A percentile compares a stretch with the other conserved stretches of the same genome.
Evolutionary conservation across 1,284 basidiomycete genomes (phyloP).

Genomic region (Sanguinoderma infundibulare): DNA sequence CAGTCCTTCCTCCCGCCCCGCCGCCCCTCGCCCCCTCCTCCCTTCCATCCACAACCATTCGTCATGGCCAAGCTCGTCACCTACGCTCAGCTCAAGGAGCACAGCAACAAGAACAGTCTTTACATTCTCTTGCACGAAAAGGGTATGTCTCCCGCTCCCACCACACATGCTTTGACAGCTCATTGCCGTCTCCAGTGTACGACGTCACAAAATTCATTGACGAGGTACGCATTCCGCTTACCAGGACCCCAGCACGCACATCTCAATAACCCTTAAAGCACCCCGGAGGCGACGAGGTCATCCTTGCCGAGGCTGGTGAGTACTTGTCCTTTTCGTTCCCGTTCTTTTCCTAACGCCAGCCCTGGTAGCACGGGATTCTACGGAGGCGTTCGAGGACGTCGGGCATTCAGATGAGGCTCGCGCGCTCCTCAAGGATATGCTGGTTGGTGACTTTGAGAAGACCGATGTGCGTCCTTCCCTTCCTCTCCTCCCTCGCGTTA

Average conservation of each 20-base stretch:
- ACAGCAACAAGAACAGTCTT: conserved; percentile 75
- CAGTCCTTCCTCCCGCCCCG: conserved; percentile 15
- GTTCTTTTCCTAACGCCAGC: conserved; percentile 11
- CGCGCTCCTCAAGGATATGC: conserved; percentile 79
- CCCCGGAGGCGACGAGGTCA: conserved; percentile 97
- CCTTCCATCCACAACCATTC: conserved; percentile 11
- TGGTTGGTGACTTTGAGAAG: conserved; percentile 81
- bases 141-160: conserved; percentile 47
- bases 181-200: conserved; percentile 73
- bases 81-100: conserved; percentile 74
- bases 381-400: conserved; percentile 99
- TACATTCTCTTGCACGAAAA: conserved; percentile 86
- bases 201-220: conserved; percentile 94
- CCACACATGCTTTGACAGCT: conserved; percentile 39
- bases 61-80: conserved; percentile 62
- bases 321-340: conserved; percentile 26
- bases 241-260: neutral
- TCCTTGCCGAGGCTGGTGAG: conserved; percentile 91
- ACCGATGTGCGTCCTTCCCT: conserved; percentile 53
- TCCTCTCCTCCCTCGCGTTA: neutral
- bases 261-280: conserved; percentile 57
- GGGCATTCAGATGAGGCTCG: conserved; percentile 99
- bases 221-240: conserved; percentile 65
- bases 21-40: conserved; percentile 24
- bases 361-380: conserved; percentile 83